Conservation (phyloP, 1,284 basidiomycete species). For the Trichosporon ovoides region DNA sequence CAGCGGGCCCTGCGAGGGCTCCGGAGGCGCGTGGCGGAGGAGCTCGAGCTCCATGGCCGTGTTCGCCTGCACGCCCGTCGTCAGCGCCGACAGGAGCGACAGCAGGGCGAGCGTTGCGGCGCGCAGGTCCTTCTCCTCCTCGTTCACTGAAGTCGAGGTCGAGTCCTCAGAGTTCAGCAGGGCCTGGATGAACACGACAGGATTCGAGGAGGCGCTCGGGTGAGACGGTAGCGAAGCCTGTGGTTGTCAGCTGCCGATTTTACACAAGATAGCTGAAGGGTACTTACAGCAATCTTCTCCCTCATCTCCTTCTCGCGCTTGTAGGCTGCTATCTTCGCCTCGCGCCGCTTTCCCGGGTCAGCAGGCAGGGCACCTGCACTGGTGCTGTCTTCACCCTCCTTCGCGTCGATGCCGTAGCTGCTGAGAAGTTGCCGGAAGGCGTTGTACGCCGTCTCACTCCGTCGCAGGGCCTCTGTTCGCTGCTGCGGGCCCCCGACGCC, state of each 20-base stretch:
- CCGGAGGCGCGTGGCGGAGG: slow-evolving; percentile 17
- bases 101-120: slow-evolving; percentile 65
- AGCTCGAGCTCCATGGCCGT: slow-evolving; percentile 70
- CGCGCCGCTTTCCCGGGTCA: slow-evolving; percentile 66
- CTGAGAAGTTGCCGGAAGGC: slow-evolving; percentile 59
- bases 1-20: slow-evolving; percentile 44
- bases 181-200: slow-evolving; percentile 31
- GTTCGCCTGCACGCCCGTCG: slow-evolving; percentile 63
- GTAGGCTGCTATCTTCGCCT: slow-evolving; percentile 82
- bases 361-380: slow-evolving; percentile 51
- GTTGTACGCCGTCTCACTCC: slow-evolving; percentile 60
- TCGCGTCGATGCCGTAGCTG: slow-evolving; percentile 58
- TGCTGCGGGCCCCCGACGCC: slow-evolving; percentile 58
- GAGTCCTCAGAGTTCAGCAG: slow-evolving; percentile 22
- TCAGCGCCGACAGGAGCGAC: slow-evolving; percentile 65
- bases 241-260: slow-evolving; percentile 2
- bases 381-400: slow-evolving; percentile 41
- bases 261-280: background rate
- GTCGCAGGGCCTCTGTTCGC: slow-evolving; percentile 57
- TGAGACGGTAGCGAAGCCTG: slow-evolving; percentile 57
- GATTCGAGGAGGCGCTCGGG: slow-evolving; percentile 41
- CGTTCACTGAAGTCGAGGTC: slow-evolving; percentile 46
- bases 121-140: slow-evolving; percentile 59
- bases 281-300: slow-evolving; percentile 61
- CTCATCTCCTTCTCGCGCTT: slow-evolving; percentile 74